Percentiles rank a stretch among this genome's conserved stretches.
Conservation (phyloP, 2,329 filamentous ascomycete genomes). For the Trichoderma sp. region DNA sequence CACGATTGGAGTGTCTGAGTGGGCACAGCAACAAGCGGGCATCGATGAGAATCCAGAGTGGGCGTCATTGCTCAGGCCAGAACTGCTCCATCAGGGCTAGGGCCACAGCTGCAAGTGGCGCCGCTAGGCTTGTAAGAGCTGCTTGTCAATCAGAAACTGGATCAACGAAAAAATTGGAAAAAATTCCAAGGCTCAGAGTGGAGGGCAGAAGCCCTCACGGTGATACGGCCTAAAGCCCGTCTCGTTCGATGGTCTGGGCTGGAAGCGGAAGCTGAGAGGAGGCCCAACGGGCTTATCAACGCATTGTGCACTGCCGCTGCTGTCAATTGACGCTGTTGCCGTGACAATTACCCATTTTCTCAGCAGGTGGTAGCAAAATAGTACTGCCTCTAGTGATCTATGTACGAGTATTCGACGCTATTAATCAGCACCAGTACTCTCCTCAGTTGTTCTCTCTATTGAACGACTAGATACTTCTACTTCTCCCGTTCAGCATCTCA, state of each 20-base stretch:
- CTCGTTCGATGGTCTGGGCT: conserved; percentile 8
- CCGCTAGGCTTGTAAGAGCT: background rate
- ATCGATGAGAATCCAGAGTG: background rate
- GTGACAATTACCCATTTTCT: background rate
- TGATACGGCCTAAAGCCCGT: conserved; percentile 11
- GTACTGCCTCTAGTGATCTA: background rate
- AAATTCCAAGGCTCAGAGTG: background rate
- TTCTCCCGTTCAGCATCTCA: background rate
- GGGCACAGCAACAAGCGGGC: background rate
- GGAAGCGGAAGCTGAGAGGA: conserved; percentile 14
- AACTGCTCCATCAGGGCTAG: conserved; percentile 8
- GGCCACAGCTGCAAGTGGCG: background rate
- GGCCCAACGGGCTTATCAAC: background rate
- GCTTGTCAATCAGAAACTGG: background rate
- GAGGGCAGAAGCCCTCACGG: conserved; percentile 22
- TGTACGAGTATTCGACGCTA: background rate
- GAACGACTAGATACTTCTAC: too few relatives aligned
- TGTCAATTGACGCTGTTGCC: background rate
- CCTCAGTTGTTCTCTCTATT: background rate
- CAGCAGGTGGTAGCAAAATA: background rate
- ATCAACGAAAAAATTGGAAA: background rate
- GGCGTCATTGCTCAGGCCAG: background rate
- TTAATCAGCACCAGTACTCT: background rate
- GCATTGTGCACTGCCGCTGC: background rate
- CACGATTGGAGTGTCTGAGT: background rate